Conservation (phyloP, 2,329 filamentous ascomycete species). For the Diaporthe citriasiana region DNA sequence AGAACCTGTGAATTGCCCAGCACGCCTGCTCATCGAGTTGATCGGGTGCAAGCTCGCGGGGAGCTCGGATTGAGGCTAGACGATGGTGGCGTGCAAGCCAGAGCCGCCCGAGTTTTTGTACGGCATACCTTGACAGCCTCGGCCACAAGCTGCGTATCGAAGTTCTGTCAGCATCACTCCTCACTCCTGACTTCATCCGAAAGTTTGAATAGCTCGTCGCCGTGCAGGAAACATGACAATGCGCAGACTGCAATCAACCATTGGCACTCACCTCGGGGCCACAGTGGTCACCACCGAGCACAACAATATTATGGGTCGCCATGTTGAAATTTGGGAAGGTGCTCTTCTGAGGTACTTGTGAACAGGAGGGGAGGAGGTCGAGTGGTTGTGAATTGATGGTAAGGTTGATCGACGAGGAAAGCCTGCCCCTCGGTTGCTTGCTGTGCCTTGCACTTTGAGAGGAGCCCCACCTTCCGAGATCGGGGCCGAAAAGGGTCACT, state of each 20-base stretch:
- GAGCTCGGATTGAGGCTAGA: slow-evolving; percentile 2
- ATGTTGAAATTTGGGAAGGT: slow-evolving; percentile 57
- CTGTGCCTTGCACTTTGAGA: slow-evolving; percentile 20
- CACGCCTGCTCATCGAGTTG: not conserved
- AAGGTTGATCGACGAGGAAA: slow-evolving; percentile 29
- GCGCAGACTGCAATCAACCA: not conserved
- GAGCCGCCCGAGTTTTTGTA: not conserved
- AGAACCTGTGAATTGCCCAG: slow-evolving; percentile 63
- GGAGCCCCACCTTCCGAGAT: slow-evolving; percentile 41
- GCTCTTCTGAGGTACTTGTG: not conserved
- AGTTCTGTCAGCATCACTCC: not conserved
- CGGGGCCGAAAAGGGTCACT: slow-evolving; percentile 30
- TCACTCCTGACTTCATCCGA: not conserved
- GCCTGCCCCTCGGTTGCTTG: slow-evolving; percentile 35
- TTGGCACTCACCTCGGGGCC: slow-evolving; percentile 79
- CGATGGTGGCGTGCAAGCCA: slow-evolving; percentile 23
- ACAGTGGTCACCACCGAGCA: slow-evolving; percentile 87
- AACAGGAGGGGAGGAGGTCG: not conserved
- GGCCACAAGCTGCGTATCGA: slow-evolving; percentile 74
- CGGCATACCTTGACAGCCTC: slow-evolving; percentile 84
- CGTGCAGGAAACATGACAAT: not conserved
- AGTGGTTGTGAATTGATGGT: not conserved
- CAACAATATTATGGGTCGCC: slow-evolving; percentile 82
- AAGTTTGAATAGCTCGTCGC: not conserved
- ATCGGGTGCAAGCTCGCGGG: slow-evolving; percentile 1